These are phyloP conservation scores for Paraconiothyrium sp. DNA, from an alignment of 2,329 filamentous ascomycete genomes.

Conservation along the genomic window DNA sequence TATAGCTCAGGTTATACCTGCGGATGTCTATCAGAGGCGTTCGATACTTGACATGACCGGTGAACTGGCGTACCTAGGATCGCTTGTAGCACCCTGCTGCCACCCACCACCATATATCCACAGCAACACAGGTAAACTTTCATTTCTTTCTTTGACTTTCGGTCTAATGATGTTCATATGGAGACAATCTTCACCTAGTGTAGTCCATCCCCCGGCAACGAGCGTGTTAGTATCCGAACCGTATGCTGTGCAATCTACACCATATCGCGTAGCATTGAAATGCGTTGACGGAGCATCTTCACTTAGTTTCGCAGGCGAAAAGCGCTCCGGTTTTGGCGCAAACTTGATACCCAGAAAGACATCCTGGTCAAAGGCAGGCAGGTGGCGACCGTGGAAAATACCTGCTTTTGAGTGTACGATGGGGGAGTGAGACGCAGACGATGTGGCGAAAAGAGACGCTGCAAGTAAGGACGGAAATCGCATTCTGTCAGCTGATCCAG, in stretches of 20 bases:
- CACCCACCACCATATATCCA: slow-evolving; percentile 49
- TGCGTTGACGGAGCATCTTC: slow-evolving; percentile 22
- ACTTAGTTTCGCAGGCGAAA: slow-evolving; percentile 32
- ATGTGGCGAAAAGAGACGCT: background rate
- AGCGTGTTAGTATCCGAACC: slow-evolving; percentile 37
- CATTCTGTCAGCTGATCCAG: background rate
- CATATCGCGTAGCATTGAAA: slow-evolving; percentile 36
- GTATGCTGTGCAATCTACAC: slow-evolving; percentile 40
- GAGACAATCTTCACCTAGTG: slow-evolving; percentile 55
- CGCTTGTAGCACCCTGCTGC: slow-evolving; percentile 44
- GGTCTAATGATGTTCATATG: slow-evolving; percentile 50
- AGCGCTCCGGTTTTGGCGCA: slow-evolving; percentile 39
- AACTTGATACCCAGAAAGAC: slow-evolving; percentile 43
- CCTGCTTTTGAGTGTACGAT: slow-evolving; percentile 37
- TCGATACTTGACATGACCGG: too few relatives aligned
- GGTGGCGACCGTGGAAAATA: slow-evolving; percentile 38
- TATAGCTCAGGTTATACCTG: slow-evolving; percentile 44
- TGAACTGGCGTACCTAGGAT: slow-evolving; percentile 33
- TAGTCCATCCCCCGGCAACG: slow-evolving; percentile 34
- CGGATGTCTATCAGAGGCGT: background rate
- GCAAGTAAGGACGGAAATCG: background rate
- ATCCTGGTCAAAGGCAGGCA: slow-evolving; percentile 41
- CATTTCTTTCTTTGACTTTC: slow-evolving; percentile 23
- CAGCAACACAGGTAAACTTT: slow-evolving; percentile 35
- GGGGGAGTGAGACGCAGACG: slow-evolving; percentile 15